These are phyloP conservation scores for Sclerotinia nivalis DNA, from an alignment of 2,329 filamentous ascomycete genomes.

Conservation along the genomic window DNA sequence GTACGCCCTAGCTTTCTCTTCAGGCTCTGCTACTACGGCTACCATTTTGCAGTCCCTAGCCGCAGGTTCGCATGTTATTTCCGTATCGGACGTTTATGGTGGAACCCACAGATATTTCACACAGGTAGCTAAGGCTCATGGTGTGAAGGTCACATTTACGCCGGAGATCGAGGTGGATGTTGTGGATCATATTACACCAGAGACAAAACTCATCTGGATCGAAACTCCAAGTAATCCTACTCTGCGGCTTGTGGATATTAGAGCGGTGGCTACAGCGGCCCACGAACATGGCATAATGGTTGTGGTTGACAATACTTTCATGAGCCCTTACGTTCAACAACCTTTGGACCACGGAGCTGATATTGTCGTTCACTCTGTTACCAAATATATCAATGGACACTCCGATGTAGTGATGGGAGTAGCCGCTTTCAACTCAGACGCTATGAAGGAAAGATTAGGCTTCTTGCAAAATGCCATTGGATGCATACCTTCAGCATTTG, in stretches of 20 bases:
- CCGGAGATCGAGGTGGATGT: conserved; percentile 90
- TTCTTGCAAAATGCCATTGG: conserved; percentile 98
- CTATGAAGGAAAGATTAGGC: conserved; percentile 71
- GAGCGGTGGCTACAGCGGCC: conserved; percentile 77
- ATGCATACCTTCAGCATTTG: conserved; percentile 90
- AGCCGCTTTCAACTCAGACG: conserved; percentile 87
- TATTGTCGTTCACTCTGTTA: conserved; percentile 94
- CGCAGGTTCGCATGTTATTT: conserved; percentile 88
- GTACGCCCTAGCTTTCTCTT: conserved; percentile 91
- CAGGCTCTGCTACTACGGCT: conserved; percentile 90
- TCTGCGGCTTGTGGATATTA: conserved; percentile 87
- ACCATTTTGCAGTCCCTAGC: conserved; percentile 91
- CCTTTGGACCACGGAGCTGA: conserved; percentile 93
- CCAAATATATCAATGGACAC: conserved; percentile 99
- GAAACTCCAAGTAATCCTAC: conserved; percentile 95
- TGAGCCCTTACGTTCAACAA: conserved; percentile 95
- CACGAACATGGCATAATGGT: conserved; percentile 88
- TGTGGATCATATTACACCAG: conserved; percentile 75
- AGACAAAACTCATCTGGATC: conserved; percentile 97
- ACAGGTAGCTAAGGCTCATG: conserved; percentile 91
- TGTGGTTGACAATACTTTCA: conserved; percentile 99
- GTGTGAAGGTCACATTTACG: conserved; percentile 91
- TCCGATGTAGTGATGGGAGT: conserved; percentile 97
- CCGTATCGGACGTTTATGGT: conserved; percentile 95
- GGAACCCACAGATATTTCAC: conserved; percentile 99